phyloP scores from a whole-genome alignment of 1,284 basidiomycete species.

The Austroboletus novae-zelandiae region DNA sequence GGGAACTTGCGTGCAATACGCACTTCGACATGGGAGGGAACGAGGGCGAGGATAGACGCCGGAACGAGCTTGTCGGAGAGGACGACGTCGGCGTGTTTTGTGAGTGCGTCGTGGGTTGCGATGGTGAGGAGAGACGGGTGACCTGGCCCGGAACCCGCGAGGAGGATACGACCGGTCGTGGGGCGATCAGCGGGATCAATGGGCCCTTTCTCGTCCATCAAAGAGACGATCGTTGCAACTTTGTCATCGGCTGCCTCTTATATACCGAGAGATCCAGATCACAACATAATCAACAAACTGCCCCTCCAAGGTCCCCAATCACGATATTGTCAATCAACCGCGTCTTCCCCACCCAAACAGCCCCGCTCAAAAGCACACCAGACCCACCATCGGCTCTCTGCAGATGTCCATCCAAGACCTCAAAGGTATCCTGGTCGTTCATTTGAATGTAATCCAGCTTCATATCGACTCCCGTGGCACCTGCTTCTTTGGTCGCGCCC shows the following conservation, averaged over 20 bases:
- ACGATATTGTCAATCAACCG: slow-evolving; percentile 90
- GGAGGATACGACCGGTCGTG: slow-evolving; percentile 68
- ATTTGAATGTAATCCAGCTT: slow-evolving; percentile 85
- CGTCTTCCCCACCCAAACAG: slow-evolving; percentile 84
- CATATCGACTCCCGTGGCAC: slow-evolving; percentile 51
- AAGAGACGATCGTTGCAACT: background rate
- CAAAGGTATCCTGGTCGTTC: slow-evolving; percentile 80
- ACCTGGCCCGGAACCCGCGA: slow-evolving; percentile 93
- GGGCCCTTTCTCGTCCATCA: slow-evolving; percentile 9
- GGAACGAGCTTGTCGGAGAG: slow-evolving; percentile 98
- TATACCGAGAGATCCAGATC: too few relatives aligned
- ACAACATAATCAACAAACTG: too few relatives aligned
- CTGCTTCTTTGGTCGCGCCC: slow-evolving; percentile 30
- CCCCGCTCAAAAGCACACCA: slow-evolving; percentile 79
- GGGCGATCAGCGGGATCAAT: slow-evolving; percentile 19
- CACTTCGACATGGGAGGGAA: slow-evolving; percentile 69
- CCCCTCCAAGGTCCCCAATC: background rate
- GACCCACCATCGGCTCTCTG: slow-evolving; percentile 34
- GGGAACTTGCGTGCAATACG: slow-evolving; percentile 96
- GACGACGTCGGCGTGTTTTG: slow-evolving; percentile 78
- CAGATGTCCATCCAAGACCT: slow-evolving; percentile 44
- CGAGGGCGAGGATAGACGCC: slow-evolving; percentile 81
- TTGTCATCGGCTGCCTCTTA: too few relatives aligned
- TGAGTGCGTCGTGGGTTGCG: slow-evolving; percentile 81
- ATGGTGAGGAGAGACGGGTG: slow-evolving; percentile 91